Evolutionary conservation across 345 rosid species (phyloP), one percentile per base, ranked within the genome.

Genomic region (Gossypium thurberi): DNA sequence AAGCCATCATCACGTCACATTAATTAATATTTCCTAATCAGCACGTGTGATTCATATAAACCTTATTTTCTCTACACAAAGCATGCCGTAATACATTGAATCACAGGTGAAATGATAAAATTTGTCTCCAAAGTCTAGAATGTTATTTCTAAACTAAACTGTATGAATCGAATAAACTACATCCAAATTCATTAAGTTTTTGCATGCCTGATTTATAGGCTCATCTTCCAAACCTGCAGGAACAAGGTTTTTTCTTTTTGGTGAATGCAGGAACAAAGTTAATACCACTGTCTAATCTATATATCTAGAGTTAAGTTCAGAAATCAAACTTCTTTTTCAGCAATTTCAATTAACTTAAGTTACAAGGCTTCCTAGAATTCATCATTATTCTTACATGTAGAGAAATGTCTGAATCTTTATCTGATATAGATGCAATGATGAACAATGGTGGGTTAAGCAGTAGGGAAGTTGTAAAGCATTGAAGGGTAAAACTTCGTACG

Each of bases 21-120:
- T 63, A 63, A 63, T 33, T 33, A 63, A 63, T 63, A n/a, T 63
- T 63, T 63, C 68, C 15, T 42, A n/a, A 4, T n/a, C 14, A 33
- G 40, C 17, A 63, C 68, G 48, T 63, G 68, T 40, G 68, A 63
- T 63, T n/a, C 68, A 63, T n/a, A 18, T 63, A 63, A 9, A 25
- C 50, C 18, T 40, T 46, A 46, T 12, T 46, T 46, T 46, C 13
- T 46, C 1, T 46, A 5, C 7, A 33, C 40, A 0, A 33, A 33
- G 40, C 40, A 33, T 33, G 0, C 40, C 40, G 40, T 33, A 33
- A 5, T 33, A 33, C 6, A 33, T 33, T 33, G 40, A 33, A 33
- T 33, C 40, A 33, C 40, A 1, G 40, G 7, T 33, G 6, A 33
- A 33, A 33, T 33, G 40, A 33, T 33, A 33, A 0, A 33, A 33